phyloP scores from a whole-genome alignment of 345 rosid genomes.

The Passiflora organensis region DNA sequence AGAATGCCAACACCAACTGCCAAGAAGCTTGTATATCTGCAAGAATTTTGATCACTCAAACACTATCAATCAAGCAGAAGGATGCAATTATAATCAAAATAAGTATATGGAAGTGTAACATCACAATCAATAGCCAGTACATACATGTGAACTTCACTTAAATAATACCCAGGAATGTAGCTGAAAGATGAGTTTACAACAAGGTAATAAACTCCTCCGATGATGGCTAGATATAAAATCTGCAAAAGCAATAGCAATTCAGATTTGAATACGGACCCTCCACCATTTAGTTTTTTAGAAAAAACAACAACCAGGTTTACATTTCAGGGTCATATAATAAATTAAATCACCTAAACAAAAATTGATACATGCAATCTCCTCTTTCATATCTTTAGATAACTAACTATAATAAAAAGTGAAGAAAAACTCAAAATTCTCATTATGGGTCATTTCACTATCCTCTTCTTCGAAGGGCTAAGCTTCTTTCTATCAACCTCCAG shows the following conservation, averaged over 20 bases:
- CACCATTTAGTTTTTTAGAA: no score
- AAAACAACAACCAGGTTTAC: no score
- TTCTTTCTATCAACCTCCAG: no score
- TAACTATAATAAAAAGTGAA: no score
- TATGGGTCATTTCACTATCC: no score
- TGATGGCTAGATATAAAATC: conserved; percentile 66
- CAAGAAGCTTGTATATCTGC: conserved; percentile 66
- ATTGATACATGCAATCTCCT: no score
- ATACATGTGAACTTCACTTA: conserved; percentile 76
- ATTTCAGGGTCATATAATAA: no score
- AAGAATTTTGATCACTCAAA: conserved; percentile 10
- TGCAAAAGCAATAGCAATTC: conserved; percentile 27
- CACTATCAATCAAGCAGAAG: conserved; percentile 4
- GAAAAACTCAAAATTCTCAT: no score
- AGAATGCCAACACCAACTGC: conserved; percentile 68
- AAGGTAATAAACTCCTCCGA: conserved; percentile 62
- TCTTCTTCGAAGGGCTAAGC: no score
- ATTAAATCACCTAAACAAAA: no score
- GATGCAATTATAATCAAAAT: conserved; percentile 3
- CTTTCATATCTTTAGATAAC: no score
- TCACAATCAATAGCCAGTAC: conserved; percentile 3
- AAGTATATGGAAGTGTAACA: conserved; percentile 5
- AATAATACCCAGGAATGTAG: conserved; percentile 85
- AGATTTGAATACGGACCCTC: background rate
- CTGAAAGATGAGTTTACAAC: conserved; percentile 51